Evolutionary conservation across 2,329 filamentous ascomycete species (phyloP).

Genomic region (Hyphodiscus sp.): DNA sequence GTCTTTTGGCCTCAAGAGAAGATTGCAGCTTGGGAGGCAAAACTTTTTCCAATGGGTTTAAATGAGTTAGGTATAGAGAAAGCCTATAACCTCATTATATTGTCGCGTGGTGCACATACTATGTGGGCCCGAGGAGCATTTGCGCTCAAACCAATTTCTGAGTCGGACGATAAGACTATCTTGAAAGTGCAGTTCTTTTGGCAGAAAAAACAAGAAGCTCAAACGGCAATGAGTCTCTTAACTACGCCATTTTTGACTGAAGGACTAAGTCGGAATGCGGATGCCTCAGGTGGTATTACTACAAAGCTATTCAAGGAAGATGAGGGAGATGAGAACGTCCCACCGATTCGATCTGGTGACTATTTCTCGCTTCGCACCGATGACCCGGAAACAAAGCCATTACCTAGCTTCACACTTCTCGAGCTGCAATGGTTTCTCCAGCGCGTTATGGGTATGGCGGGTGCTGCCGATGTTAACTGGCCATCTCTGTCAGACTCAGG

Average conservation of each 20-base stretch:
- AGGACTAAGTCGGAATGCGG: constrained; percentile 1
- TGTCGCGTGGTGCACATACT: neutral
- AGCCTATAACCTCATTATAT: constrained; percentile 6
- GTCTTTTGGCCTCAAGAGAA: constrained; percentile 11
- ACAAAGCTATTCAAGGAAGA: neutral
- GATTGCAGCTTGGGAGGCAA: constrained; percentile 1
- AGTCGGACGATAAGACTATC: neutral
- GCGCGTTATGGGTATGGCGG: too few species aligned
- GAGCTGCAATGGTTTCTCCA: constrained; percentile 13
- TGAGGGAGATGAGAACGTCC: too few species aligned
- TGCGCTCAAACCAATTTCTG: neutral
- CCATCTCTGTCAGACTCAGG: too few species aligned
- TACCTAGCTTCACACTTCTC: constrained; percentile 8
- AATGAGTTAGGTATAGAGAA: neutral
- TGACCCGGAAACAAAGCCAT: constrained; percentile 8
- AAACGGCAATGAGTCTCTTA: constrained; percentile 8
- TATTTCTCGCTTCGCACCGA: constrained; percentile 9
- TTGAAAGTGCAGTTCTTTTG: constrained; percentile 1
- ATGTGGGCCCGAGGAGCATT: neutral
- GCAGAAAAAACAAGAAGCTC: constrained; percentile 2
- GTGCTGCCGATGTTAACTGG: too few species aligned
- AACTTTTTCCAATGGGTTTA: neutral
- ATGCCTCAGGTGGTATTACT: neutral
- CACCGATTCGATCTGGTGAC: neutral
- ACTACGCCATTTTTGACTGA: constrained; percentile 13